Evolutionary conservation across 2,329 filamentous ascomycete genomes (phyloP).

Genomic region (Aspergillus sp.): DNA sequence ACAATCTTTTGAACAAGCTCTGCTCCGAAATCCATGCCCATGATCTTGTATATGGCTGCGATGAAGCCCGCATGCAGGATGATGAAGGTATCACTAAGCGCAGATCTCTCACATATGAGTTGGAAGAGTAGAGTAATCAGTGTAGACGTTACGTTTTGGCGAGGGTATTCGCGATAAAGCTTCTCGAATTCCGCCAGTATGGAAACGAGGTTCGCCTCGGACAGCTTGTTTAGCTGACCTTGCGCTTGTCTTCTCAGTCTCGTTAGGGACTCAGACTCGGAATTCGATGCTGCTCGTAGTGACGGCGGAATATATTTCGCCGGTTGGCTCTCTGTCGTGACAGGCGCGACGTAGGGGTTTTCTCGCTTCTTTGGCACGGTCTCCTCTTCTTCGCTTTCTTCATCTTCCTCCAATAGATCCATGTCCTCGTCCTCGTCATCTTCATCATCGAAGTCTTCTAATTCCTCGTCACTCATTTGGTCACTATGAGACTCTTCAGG

Average conservation of each 20-base stretch:
- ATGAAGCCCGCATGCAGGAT: slow-evolving; percentile 89
- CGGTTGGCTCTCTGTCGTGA: slow-evolving; percentile 44
- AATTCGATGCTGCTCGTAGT: slow-evolving; percentile 62
- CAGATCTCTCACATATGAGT: slow-evolving; percentile 76
- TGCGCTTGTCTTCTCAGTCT: slow-evolving; percentile 78
- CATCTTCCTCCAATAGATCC: slow-evolving; percentile 27
- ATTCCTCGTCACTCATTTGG: slow-evolving; percentile 21
- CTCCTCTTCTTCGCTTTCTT: slow-evolving; percentile 42
- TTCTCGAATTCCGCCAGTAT: slow-evolving; percentile 81
- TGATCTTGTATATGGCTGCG: slow-evolving; percentile 79
- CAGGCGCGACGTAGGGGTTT: slow-evolving; percentile 85
- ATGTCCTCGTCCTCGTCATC: slow-evolving; percentile 12
- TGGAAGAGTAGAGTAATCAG: slow-evolving; percentile 75
- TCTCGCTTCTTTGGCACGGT: slow-evolving; percentile 59
- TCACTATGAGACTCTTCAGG: slow-evolving; percentile 29
- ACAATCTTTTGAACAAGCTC: slow-evolving; percentile 79
- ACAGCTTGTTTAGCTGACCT: slow-evolving; percentile 87
- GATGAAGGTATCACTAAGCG: slow-evolving; percentile 81
- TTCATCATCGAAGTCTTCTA: slow-evolving; percentile 30
- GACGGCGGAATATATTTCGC: slow-evolving; percentile 89
- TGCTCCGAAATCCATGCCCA: slow-evolving; percentile 87
- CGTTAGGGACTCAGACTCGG: slow-evolving; percentile 65
- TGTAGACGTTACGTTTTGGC: slow-evolving; percentile 83
- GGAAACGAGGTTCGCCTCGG: slow-evolving; percentile 82
- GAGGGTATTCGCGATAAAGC: slow-evolving; percentile 77